Evolutionary conservation across 768 basidiomycete genomes (phyloP), one percentile per base, ranked within the genome.

Genomic region (Leccinum longicurvipes): DNA sequence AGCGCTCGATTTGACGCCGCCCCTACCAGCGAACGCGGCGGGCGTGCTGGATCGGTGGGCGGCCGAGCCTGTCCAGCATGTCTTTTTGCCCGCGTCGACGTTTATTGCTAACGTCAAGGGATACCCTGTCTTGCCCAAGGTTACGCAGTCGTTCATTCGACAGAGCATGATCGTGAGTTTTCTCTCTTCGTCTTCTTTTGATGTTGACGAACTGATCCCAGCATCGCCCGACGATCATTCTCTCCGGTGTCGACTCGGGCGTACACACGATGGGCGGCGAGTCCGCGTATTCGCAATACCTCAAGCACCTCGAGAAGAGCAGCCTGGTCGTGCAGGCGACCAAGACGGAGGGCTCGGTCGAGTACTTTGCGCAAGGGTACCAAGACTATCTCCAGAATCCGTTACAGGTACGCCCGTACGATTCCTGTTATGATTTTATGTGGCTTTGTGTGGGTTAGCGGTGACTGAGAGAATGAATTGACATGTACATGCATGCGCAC

Each of bases 101-200:
- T 99, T 98, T 71, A 94, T 98, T 64, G 86, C 94, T 11, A 99
- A 99, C 70, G 82, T 85, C 50, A 96, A 97, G 74, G 96, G 94
- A 3, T 99, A 97, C 70, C 97, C 97, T 0, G 97, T 99, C 6
- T 81, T 99, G 17, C 90, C 92, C 12, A 98, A 98, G 72, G 86
- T 86, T 10, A 90, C 93, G 3, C 97, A 99, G 64, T 80, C 82
- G 1, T 98, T 99, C 75, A 82, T 98, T 53, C 86, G 88, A 58
- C 85, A 93, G 57, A 86, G 89, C 74, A 90, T 95, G 83, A 87
- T 90, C 75, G 92, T 84, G 69, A 72, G 84, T 72, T 56, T 23
- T 53, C 29, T 29, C 53, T 51, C 28, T 59, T 55, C 64, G 53
- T 56, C 44, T 56, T 58, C 32, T 53, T 59, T 60, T 55, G 58